These are phyloP conservation scores for Ganoderma sp. DNA, from an alignment of 1,284 basidiomycete genomes.

Conservation along the genomic window DNA sequence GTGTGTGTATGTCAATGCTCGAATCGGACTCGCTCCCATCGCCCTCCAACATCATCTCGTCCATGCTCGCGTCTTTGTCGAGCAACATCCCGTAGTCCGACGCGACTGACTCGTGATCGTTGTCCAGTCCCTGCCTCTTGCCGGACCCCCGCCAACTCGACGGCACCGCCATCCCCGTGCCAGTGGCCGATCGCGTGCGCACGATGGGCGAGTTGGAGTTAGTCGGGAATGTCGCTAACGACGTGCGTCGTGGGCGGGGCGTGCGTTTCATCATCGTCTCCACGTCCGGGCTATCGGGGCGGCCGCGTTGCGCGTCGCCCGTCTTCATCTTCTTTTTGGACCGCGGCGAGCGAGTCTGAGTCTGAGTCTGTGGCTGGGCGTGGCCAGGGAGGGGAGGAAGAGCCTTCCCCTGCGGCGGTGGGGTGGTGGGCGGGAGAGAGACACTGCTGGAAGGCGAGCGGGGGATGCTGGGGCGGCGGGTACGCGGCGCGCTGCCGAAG, in stretches of 20 bases:
- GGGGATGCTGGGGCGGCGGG: constrained; percentile 32
- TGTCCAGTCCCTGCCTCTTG: constrained; percentile 21
- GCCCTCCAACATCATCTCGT: constrained; percentile 43
- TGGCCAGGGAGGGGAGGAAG: constrained; percentile 23
- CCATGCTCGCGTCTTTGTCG: constrained; percentile 36
- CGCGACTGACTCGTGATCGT: constrained; percentile 30
- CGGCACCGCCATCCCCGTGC: constrained; percentile 26
- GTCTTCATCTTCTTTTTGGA: constrained; percentile 4
- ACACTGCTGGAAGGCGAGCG: constrained; percentile 21
- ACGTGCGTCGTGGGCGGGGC: constrained; percentile 47
- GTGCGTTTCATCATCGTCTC: constrained; percentile 52
- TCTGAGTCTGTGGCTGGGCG: background rate
- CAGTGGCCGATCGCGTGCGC: constrained; percentile 20
- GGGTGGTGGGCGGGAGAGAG: constrained; percentile 11
- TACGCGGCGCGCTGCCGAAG: constrained; percentile 33
- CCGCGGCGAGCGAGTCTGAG: background rate
- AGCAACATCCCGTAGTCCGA: constrained; percentile 34
- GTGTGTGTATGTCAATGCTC: constrained; percentile 78
- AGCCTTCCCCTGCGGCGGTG: constrained; percentile 19
- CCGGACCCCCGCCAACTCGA: constrained; percentile 30
- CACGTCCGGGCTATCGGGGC: constrained; percentile 54
- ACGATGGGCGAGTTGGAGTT: constrained; percentile 14
- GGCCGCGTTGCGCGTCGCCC: constrained; percentile 11
- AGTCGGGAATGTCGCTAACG: constrained; percentile 33
- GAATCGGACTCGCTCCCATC: constrained; percentile 64